Evolutionary conservation across 1,139 yeast genomes (phyloP).

Genomic region (Maudiozyma humilis): DNA sequence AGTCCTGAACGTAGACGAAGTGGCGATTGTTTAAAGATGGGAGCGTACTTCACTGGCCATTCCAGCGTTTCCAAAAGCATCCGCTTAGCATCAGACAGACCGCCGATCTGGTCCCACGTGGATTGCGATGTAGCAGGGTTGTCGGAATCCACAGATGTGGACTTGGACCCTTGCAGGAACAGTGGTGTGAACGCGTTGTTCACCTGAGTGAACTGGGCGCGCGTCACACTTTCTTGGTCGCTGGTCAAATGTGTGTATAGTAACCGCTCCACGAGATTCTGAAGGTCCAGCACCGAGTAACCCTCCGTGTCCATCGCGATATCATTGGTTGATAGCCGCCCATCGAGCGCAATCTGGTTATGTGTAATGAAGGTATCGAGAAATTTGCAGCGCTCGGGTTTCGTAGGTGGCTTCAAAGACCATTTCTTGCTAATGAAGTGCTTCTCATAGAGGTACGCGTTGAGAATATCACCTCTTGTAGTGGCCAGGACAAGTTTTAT

Average conservation of each 20-base stretch:
- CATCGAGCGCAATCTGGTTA: slow-evolving; percentile 21
- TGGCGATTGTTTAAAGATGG: slow-evolving; percentile 84
- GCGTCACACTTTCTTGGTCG: not conserved
- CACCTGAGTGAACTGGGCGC: slow-evolving; percentile 29
- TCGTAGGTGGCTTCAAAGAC: slow-evolving; percentile 62
- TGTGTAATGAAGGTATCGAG: slow-evolving; percentile 40
- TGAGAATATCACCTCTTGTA: slow-evolving; percentile 56
- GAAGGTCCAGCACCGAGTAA: slow-evolving; percentile 74
- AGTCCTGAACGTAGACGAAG: slow-evolving; percentile 82
- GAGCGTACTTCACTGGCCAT: slow-evolving; percentile 96
- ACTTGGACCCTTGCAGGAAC: not conserved
- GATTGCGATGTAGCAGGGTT: too few relatives aligned
- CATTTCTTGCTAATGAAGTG: slow-evolving; percentile 63
- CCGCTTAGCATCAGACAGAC: slow-evolving; percentile 66
- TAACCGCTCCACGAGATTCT: slow-evolving; percentile 64
- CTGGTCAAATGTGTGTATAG: slow-evolving; percentile 44
- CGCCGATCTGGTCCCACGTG: slow-evolving; percentile 83
- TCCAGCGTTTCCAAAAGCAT: slow-evolving; percentile 79
- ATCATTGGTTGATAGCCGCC: slow-evolving; percentile 55
- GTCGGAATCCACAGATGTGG: not conserved
- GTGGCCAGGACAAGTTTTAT: slow-evolving; percentile 37
- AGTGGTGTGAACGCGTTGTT: slow-evolving; percentile 37
- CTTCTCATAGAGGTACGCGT: slow-evolving; percentile 52
- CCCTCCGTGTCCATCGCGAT: slow-evolving; percentile 82
- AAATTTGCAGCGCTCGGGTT: slow-evolving; percentile 48